phyloP scores from a whole-genome alignment of 179 eudicot species.

The Nepenthes alata region DNA sequence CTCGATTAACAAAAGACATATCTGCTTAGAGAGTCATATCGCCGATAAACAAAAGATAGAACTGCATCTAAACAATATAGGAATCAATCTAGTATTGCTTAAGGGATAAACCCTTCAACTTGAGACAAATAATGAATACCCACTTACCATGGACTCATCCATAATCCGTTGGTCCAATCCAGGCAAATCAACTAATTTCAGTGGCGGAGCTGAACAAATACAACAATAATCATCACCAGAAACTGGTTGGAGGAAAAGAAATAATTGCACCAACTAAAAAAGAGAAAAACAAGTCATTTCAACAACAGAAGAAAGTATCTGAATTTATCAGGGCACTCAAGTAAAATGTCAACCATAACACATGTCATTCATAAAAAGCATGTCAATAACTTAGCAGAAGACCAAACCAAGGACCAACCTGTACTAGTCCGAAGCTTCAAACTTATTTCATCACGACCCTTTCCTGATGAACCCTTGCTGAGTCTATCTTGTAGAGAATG shows the following conservation, averaged over 20 bases:
- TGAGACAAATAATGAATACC: slow-evolving; percentile 1
- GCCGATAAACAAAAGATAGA: no score
- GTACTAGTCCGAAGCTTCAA: slow-evolving; percentile 95
- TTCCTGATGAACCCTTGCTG: slow-evolving; percentile 70
- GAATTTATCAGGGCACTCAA: no score
- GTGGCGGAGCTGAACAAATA: slow-evolving; percentile 65
- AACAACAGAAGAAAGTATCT: no score
- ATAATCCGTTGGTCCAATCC: slow-evolving; percentile 86
- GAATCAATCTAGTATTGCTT: no score
- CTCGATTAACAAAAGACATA: neutral
- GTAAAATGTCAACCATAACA: no score
- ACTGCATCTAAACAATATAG: no score
- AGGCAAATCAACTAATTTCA: slow-evolving; percentile 88
- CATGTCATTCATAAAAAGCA: neutral
- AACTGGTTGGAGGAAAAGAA: neutral
- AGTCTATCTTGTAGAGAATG: slow-evolving; percentile 97
- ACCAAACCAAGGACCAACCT: slow-evolving; percentile 28
- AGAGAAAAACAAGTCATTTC: neutral
- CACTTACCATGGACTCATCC: slow-evolving; percentile 82
- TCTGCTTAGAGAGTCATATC: no score
- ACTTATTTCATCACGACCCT: slow-evolving; percentile 75
- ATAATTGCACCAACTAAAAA: neutral
- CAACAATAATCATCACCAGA: slow-evolving; percentile 6
- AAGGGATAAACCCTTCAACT: neutral
- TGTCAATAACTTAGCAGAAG: neutral